Percentiles rank a stretch among this genome's conserved stretches.
Conservation (phyloP, 164 flowering plant genomes). For the Saururus chinensis region DNA sequence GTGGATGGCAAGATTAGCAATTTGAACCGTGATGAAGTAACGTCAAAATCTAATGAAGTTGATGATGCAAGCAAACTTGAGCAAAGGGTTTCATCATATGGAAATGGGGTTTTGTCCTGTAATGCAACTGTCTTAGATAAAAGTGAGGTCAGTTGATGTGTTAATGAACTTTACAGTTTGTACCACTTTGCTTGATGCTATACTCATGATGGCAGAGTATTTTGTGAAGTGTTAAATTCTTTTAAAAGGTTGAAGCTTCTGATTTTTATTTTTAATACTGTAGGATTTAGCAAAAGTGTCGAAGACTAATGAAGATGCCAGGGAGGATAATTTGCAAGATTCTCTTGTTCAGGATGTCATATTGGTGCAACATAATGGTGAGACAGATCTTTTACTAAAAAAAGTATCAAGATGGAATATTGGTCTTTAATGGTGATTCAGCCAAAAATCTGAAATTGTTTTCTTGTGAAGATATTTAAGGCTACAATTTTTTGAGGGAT, state of each 20-base stretch:
- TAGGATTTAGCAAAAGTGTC: not conserved
- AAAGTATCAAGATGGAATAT: no score
- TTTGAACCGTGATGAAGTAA: not conserved
- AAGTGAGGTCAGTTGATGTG: not conserved
- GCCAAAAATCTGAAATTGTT: not conserved
- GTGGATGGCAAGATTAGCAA: not conserved
- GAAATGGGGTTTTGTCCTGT: not conserved
- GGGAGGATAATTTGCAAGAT: not conserved
- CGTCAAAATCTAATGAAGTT: not conserved
- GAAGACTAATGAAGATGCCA: not conserved
- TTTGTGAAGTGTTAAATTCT: not conserved
- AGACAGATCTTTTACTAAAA: not conserved
- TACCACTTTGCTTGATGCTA: not conserved
- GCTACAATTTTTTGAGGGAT: no score
- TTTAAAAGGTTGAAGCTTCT: no score
- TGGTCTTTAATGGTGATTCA: not conserved
- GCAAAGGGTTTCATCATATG: not conserved
- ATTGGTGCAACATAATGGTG: not conserved
- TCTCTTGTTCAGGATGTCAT: not conserved
- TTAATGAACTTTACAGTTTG: not conserved
- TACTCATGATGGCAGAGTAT: not conserved
- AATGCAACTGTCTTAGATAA: not conserved
- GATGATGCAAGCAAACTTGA: not conserved
- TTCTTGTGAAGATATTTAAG: no score
- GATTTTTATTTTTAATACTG: not conserved